phyloP scores from a whole-genome alignment of 371 early-diverging fungal species.

The Mucor indicus region DNA sequence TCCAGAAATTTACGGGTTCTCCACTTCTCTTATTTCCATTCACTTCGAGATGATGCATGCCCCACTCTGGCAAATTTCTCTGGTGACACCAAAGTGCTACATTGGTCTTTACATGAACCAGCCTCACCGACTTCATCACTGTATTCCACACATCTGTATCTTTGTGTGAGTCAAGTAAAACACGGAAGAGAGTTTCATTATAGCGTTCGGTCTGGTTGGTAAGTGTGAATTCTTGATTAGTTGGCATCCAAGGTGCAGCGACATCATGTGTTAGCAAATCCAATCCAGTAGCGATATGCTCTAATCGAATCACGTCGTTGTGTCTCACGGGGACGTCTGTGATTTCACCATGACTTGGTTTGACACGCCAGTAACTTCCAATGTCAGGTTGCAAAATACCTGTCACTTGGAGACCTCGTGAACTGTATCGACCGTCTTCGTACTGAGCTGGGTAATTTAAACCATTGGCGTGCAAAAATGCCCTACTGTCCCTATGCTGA shows the following conservation, averaged over 20 bases:
- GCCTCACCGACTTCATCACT: conserved; percentile 49
- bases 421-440: conserved; percentile 81
- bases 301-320: conserved; percentile 63
- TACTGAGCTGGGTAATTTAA: conserved; percentile 83
- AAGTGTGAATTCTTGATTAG: conserved; percentile 90
- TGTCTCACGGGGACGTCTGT: conserved; percentile 38
- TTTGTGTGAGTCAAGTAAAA: conserved; percentile 40
- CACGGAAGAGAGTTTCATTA: conserved; percentile 62
- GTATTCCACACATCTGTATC: conserved; percentile 45
- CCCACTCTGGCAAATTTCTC: conserved; percentile 94
- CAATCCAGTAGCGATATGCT: conserved; percentile 57
- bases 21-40: conserved; percentile 69
- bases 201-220: conserved; percentile 40
- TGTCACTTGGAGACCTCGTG: conserved; percentile 84
- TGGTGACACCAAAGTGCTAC: conserved; percentile 79
- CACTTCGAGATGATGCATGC: conserved; percentile 92
- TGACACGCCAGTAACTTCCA: conserved; percentile 79
- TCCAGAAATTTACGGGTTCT: conserved; percentile 63
- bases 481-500: conserved; percentile 63
- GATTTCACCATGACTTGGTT: conserved; percentile 27
- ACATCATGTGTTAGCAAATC: conserved; percentile 91
- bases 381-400: conserved; percentile 60
- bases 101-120: conserved; percentile 70
- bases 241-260: conserved; percentile 87
- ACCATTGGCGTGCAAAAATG: conserved; percentile 75